phyloP scores from a whole-genome alignment of 2,329 filamentous ascomycete species.

The Cytospora piceae region DNA sequence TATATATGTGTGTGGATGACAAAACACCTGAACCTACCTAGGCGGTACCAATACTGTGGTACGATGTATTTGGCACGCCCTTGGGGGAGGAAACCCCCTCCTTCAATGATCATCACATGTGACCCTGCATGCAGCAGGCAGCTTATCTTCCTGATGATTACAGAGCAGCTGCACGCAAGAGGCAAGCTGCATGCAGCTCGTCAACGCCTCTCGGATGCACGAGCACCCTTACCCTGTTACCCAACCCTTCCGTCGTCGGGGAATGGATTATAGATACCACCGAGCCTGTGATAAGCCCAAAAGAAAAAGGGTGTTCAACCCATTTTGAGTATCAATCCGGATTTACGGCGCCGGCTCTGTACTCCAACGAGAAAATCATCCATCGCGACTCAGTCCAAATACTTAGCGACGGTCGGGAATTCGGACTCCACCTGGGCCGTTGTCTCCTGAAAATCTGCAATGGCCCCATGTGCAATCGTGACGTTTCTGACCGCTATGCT shows the following conservation, averaged over 20 bases:
- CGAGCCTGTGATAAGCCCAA: neutral
- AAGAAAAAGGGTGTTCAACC: neutral
- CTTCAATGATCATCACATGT: neutral
- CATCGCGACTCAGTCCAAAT: neutral
- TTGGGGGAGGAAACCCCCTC: neutral
- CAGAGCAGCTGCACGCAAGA: constrained; percentile 1
- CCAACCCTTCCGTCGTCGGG: neutral
- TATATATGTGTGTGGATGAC: no score
- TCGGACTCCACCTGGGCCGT: neutral
- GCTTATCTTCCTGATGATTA: constrained; percentile 1
- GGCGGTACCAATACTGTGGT: neutral
- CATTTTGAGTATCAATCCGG: neutral
- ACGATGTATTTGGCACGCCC: neutral
- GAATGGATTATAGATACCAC: neutral
- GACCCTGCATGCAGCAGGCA: constrained; percentile 5
- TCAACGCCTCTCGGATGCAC: neutral
- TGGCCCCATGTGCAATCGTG: neutral
- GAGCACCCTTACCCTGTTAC: no score
- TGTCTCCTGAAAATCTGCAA: neutral
- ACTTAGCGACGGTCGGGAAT: neutral
- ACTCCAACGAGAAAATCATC: neutral
- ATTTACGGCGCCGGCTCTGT: neutral
- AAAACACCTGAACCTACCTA: no score
- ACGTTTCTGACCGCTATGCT: neutral
- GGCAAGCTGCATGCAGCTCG: neutral